Evolutionary conservation across 805 yeast genomes (phyloP), one percentile per base, ranked within the genome.

Genomic region (Brettanomyces custersianus): DNA sequence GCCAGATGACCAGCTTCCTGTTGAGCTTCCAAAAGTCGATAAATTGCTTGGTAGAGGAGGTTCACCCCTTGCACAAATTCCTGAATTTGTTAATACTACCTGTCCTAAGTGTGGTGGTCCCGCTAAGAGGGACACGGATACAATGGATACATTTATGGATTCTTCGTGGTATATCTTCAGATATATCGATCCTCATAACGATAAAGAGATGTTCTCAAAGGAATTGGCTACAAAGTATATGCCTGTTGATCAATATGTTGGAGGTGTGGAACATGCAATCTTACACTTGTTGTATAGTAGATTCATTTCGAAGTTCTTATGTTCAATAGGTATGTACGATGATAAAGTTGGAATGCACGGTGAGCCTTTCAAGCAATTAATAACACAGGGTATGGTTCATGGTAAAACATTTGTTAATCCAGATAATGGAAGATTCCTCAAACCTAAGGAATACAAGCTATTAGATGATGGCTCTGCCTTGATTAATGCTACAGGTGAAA

Each of bases 91-190:
- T 7, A 66, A 83, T 40, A 74, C 81, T 1, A 55, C 63, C 21
- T 92, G 98, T 55, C 98, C 98, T 5, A 67, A 72, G 0, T 92
- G 98, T 62, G 77, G 77, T 3, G 47, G 55, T 6, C 59, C 65
- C 15, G 94, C 96, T 0, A 75, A 71, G 38, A 70, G 98, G 48
- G 98, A 92, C 45, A 85, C 97, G 0, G 98, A 92, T 51, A 92
- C 98, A 0, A 90, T 92, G 98, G 98, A 92, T 53, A 92, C 98
- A 0, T 92, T 92, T 52, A 90, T 92, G 76, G 98, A 92, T 59
- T 83, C 95, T 13, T 87, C 96, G 3, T 92, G 98, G 98, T 92
- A 92, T 57, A 84, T 72, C 56, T 79, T 92, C 62, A 70, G 98
- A 40, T 88, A 74, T 48, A 59, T 79, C 2, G 97, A 92, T 54